phyloP scores from a whole-genome alignment of 2,329 filamentous ascomycete genomes.

The Trichoderma atroviride region DNA sequence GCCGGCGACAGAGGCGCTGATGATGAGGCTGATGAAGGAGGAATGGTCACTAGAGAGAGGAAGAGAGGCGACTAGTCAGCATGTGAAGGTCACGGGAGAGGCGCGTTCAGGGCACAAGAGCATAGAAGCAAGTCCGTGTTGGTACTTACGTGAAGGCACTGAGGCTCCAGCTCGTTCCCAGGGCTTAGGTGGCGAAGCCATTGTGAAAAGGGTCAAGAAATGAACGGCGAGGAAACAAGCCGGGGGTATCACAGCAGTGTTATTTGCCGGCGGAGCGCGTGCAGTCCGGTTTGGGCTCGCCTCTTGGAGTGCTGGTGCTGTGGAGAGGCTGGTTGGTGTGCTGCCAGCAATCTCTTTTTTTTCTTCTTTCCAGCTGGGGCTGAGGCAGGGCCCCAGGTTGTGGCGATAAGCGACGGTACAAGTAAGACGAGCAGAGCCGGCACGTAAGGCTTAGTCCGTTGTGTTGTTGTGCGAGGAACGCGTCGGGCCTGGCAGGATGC shows the following conservation, averaged over 20 bases:
- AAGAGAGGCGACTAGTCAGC: slow-evolving; percentile 35
- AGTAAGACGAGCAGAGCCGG: not conserved
- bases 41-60: slow-evolving; percentile 35
- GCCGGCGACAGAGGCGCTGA: slow-evolving; percentile 39
- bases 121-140: not conserved
- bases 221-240: not conserved
- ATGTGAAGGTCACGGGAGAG: slow-evolving; percentile 30
- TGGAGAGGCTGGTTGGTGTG: slow-evolving; percentile 2
- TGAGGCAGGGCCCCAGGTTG: slow-evolving; percentile 12
- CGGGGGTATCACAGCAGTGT: slow-evolving; percentile 16
- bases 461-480: not conserved
- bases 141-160: slow-evolving; percentile 19
- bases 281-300: not conserved
- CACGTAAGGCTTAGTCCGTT: not conserved
- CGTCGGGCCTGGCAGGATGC: slow-evolving; percentile 2
- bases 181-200: slow-evolving; percentile 90
- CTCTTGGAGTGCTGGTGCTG: not conserved
- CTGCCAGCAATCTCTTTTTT: slow-evolving; percentile 6
- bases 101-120: slow-evolving; percentile 1
- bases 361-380: slow-evolving; percentile 10
- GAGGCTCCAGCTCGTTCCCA: slow-evolving; percentile 72
- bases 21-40: slow-evolving; percentile 44
- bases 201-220: slow-evolving; percentile 34
- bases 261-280: slow-evolving; percentile 9
- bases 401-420: slow-evolving; percentile 6